Evolutionary conservation across 495 filamentous ascomycete genomes (phyloP).

Genomic region (Cetradonia linearis): DNA sequence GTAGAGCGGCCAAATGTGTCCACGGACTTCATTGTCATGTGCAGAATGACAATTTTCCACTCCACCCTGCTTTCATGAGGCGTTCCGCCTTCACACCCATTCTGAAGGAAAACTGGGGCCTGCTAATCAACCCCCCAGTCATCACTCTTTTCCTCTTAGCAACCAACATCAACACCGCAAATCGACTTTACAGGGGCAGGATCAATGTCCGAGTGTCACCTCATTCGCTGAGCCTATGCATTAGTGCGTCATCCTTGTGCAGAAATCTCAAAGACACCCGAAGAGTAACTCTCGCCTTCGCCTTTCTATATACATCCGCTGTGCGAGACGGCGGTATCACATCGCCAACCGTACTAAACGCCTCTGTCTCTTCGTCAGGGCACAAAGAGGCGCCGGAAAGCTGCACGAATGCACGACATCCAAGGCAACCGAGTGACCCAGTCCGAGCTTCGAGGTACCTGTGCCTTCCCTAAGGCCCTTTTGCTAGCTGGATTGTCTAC

Average conservation of each 20-base stretch:
- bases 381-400: constrained; percentile 6
- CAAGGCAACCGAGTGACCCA: constrained; percentile 3
- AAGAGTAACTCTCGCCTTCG: background rate
- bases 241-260: background rate
- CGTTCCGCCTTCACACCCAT: background rate
- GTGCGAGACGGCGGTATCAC: background rate
- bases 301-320: background rate
- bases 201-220: background rate
- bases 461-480: constrained; percentile 6
- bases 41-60: background rate
- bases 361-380: background rate
- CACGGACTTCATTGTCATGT: constrained; percentile 3
- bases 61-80: constrained; percentile 1
- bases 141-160: background rate
- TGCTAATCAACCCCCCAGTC: background rate
- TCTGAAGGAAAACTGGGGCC: background rate
- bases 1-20: background rate
- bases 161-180: background rate
- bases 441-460: constrained; percentile 8
- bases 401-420: constrained; percentile 10
- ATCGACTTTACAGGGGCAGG: background rate
- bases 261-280: background rate
- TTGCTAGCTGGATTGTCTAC: constrained; percentile 1
- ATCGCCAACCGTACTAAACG: background rate
- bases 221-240: background rate